phyloP scores from a whole-genome alignment of 1,139 yeast genomes.

The Geotrichum aggregatum region DNA sequence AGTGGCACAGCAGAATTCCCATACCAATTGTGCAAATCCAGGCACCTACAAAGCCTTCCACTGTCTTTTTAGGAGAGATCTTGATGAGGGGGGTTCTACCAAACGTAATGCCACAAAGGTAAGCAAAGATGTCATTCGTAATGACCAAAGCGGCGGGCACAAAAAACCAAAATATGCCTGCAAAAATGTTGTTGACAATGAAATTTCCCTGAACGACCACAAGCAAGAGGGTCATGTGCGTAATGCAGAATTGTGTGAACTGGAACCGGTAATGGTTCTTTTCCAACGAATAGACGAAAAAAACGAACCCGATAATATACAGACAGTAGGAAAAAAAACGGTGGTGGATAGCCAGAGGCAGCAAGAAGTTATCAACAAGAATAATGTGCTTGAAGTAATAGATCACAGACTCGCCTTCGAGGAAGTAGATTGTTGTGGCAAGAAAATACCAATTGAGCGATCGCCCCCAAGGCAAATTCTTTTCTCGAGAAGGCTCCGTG shows the following conservation, averaged over 20 bases:
- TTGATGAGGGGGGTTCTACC: slow-evolving; percentile 89
- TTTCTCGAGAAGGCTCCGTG: slow-evolving; percentile 79
- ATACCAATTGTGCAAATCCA: slow-evolving; percentile 87
- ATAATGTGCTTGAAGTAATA: slow-evolving; percentile 52
- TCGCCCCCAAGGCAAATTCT: slow-evolving; percentile 74
- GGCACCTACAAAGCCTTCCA: slow-evolving; percentile 95
- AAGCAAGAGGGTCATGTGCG: slow-evolving; percentile 86
- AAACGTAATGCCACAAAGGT: slow-evolving; percentile 92
- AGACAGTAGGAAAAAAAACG: slow-evolving; percentile 77
- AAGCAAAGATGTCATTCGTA: slow-evolving; percentile 92
- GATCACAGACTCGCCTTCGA: slow-evolving; percentile 81
- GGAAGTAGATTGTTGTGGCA: slow-evolving; percentile 74
- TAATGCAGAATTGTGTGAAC: slow-evolving; percentile 87
- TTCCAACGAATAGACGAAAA: slow-evolving; percentile 83
- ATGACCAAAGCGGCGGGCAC: slow-evolving; percentile 88
- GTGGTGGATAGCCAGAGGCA: slow-evolving; percentile 60
- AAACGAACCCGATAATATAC: slow-evolving; percentile 81
- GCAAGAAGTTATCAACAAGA: slow-evolving; percentile 42
- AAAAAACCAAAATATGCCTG: slow-evolving; percentile 90
- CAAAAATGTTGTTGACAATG: slow-evolving; percentile 80
- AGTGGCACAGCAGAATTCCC: slow-evolving; percentile 60
- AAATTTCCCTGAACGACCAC: slow-evolving; percentile 93
- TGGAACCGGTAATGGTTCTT: slow-evolving; percentile 88
- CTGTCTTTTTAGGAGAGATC: slow-evolving; percentile 93
- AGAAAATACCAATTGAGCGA: slow-evolving; percentile 75